phyloP scores from a whole-genome alignment of 768 basidiomycete genomes.

The Tricholomella constricta region DNA sequence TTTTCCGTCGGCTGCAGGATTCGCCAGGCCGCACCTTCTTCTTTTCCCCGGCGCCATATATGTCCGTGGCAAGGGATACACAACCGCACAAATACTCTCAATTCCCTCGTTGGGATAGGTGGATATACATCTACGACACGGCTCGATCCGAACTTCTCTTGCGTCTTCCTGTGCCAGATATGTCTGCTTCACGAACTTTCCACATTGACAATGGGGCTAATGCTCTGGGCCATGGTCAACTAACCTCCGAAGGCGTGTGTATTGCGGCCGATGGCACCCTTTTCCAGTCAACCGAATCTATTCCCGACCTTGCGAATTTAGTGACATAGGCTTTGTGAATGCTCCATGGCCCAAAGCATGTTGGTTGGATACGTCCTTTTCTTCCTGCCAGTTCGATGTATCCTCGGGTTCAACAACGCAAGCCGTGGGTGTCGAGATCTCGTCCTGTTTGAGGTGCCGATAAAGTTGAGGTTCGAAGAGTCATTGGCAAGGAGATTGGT shows the following conservation, averaged over 20 bases:
- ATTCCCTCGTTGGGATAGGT: neutral
- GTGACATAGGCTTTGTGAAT: neutral
- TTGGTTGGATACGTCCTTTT: too few relatives aligned
- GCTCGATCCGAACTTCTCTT: slow-evolving; percentile 1
- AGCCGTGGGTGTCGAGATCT: too few relatives aligned
- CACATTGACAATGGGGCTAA: neutral
- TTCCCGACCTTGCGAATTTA: neutral
- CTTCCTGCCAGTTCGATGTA: too few relatives aligned
- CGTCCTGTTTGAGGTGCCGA: neutral
- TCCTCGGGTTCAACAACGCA: too few relatives aligned
- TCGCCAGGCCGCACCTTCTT: neutral
- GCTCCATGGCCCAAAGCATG: neutral
- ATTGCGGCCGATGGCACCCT: neutral
- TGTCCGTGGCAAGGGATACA: neutral
- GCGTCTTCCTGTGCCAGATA: neutral
- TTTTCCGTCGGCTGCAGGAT: neutral
- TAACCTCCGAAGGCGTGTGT: neutral
- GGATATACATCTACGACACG: neutral
- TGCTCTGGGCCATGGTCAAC: neutral
- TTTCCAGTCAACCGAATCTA: neutral
- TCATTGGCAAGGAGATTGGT: too few relatives aligned
- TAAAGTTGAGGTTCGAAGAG: neutral
- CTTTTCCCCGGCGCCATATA: neutral
- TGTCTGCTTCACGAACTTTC: neutral
- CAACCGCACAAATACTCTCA: too few relatives aligned